Base-by-base conservation (phyloP, 2,329 filamentous ascomycete genomes). In the Pseudogymnoascus sp. region DNA sequence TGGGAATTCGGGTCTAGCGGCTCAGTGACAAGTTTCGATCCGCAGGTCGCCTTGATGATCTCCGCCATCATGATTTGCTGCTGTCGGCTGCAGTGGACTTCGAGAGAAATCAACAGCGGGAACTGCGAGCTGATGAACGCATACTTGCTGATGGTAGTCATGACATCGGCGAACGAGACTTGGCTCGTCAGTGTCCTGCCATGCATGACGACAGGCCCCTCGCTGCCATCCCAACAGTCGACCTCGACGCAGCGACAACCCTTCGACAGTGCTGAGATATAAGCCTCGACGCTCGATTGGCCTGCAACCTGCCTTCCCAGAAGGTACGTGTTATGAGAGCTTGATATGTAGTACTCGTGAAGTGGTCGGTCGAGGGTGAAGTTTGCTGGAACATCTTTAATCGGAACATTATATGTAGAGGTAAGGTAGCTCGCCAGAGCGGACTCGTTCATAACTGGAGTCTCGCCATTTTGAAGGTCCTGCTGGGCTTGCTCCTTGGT, bases 301-400 rank as follows among this genome's bases (percentile, higher is more conserved):
- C 93, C 93, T 10, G 87, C 89, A 1, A 98, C 88, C 75, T 99
- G 95, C 63, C 93, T 88, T 13, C 95, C 95, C 4, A 96, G 81
- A 0, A 99, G 86, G 72, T 99, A 99, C 0, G 95, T 99, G 77
- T 99, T 99, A 81, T 99, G 95, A 1, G 95, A 98, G 79, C 93
- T 97, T 1, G 93, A 98, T 69, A 99, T 95, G 79, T 92, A 97
- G 76, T 99, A 99, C 74, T 98, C 93, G 74, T 96, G 96, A 74
- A 98, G 80, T 0, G 95, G 95, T 23, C 90, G 86, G 72, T 96
- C 87, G 63, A 97, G 85, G 5, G 79, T 79, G 63, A 86, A 85
- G 28, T 85, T 78, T 11, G 83, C 76, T n/a, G 85, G 83, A 66
- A 83, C 81, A 45, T 83, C 82, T 28, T 83, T 77, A 45, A 92